Percentiles rank a stretch among this genome's conserved stretches.
These are phyloP conservation scores for Cercospora zeina DNA, from an alignment of 2,329 filamentous ascomycete species.

Conservation along the genomic window DNA sequence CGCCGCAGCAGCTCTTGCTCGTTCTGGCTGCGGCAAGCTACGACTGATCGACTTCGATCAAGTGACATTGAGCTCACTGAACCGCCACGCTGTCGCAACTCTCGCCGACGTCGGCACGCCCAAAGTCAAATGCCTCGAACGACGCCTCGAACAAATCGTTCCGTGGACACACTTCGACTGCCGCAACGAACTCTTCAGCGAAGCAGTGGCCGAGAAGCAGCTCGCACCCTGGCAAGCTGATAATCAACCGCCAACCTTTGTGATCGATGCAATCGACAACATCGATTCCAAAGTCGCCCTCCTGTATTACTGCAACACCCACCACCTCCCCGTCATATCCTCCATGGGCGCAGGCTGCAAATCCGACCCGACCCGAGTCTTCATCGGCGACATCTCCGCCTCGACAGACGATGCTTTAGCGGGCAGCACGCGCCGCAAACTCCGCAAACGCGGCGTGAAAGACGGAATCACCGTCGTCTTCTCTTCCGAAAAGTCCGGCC, in stretches of 20 bases:
- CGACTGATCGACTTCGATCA: constrained; percentile 96
- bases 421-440: constrained; percentile 73
- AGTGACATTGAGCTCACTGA: constrained; percentile 89
- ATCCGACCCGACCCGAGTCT: constrained; percentile 77
- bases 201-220: constrained; percentile 63
- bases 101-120: constrained; percentile 88
- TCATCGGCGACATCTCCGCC: constrained; percentile 85
- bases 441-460: constrained; percentile 75
- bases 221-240: constrained; percentile 63
- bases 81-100: constrained; percentile 93
- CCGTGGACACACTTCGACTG: constrained; percentile 93
- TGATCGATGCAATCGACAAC: constrained; percentile 98
- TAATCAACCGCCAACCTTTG: constrained; percentile 70
- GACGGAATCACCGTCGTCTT: constrained; percentile 89
- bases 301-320: constrained; percentile 80
- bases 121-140: constrained; percentile 83
- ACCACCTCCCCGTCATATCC: constrained; percentile 79
- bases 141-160: constrained; percentile 77
- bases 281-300: constrained; percentile 94
- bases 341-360: constrained; percentile 97
- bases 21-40: constrained; percentile 84
- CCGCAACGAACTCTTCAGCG: constrained; percentile 78
- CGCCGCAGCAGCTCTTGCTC: constrained; percentile 78
- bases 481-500: constrained; percentile 84
- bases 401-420: constrained; percentile 89